A percentile compares a stretch with the other conserved stretches of the same genome.
Evolutionary conservation across 441 rosid genomes (phyloP).

Genomic region (Isatis lusitanica): DNA sequence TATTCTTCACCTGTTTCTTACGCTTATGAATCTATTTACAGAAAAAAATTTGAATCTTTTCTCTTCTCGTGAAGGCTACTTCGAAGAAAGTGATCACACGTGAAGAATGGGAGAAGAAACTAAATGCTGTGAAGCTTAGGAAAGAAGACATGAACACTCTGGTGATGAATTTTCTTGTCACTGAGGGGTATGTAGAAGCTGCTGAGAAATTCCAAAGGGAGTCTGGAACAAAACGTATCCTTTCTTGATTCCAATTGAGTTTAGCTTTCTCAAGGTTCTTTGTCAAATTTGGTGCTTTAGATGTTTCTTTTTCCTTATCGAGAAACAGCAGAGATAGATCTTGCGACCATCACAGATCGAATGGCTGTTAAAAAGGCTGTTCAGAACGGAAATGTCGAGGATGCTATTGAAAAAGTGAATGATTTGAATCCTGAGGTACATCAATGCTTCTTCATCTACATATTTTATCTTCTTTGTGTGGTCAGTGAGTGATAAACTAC

Average conservation of each 20-base stretch:
- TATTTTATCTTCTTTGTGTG: background rate
- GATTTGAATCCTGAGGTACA: conserved; percentile 93
- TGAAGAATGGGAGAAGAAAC: conserved; percentile 93
- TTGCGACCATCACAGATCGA: conserved; percentile 83
- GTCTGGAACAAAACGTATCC: conserved; percentile 98
- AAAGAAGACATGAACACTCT: conserved; percentile 94
- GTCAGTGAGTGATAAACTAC: background rate
- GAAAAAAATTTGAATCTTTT: background rate
- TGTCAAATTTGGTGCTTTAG: background rate
- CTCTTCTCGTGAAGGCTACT: conserved; percentile 45
- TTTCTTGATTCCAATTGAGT: background rate
- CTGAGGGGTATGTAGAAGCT: conserved; percentile 94
- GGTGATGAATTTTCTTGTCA: conserved; percentile 96
- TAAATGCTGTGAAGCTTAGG: conserved; percentile 73
- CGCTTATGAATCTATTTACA: background rate
- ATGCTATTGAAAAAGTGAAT: conserved; percentile 93
- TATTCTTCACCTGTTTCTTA: background rate
- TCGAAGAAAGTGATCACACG: conserved; percentile 81
- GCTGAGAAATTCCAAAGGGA: conserved; percentile 85
- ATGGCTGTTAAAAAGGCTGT: conserved; percentile 98
- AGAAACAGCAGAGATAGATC: conserved; percentile 86
- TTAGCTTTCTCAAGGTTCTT: background rate
- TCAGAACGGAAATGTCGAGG: conserved; percentile 90
- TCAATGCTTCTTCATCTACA: conserved; percentile 17
- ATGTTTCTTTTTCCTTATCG: conserved; percentile 45